phyloP scores from a whole-genome alignment of 1,284 basidiomycete genomes.

The Rhodotorula mucilaginosa region DNA sequence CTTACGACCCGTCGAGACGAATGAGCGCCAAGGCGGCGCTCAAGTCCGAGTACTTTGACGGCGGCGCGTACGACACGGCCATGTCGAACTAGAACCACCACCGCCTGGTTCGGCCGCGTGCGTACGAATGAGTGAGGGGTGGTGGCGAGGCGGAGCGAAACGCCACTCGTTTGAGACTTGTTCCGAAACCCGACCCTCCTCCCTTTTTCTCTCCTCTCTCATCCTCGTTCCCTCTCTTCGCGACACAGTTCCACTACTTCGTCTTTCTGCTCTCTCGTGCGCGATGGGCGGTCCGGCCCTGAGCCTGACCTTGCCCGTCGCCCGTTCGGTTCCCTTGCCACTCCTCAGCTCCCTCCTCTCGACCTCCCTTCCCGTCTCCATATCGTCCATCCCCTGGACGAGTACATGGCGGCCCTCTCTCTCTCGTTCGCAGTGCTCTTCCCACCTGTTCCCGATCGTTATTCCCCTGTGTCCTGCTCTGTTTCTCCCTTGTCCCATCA shows the following conservation, averaged over 20 bases:
- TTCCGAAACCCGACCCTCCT: not conserved
- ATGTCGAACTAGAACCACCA: not conserved
- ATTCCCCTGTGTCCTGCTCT: not conserved
- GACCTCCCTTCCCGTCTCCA: too few species aligned
- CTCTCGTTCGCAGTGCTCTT: not conserved
- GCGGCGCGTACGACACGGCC: constrained; percentile 5
- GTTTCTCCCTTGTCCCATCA: not conserved
- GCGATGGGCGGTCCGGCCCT: too few species aligned
- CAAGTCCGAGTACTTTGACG: constrained; percentile 71
- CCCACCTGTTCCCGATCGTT: not conserved
- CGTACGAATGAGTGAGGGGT: too few species aligned
- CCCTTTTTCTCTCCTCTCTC: not conserved
- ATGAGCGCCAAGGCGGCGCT: constrained; percentile 90
- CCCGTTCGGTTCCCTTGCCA: too few species aligned
- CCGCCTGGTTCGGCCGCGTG: too few species aligned
- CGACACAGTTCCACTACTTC: not conserved
- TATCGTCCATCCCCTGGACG: too few species aligned
- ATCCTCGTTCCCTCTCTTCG: not conserved
- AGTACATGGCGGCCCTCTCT: not conserved
- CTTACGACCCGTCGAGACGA: constrained; percentile 89
- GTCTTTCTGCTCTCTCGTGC: not conserved
- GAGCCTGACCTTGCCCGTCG: too few species aligned
- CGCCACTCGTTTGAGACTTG: too few species aligned
- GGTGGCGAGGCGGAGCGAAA: too few species aligned
- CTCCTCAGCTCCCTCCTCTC: too few species aligned